Evolutionary conservation across 1,284 basidiomycete species (phyloP).

Genomic region (Inonotus obliquus): DNA sequence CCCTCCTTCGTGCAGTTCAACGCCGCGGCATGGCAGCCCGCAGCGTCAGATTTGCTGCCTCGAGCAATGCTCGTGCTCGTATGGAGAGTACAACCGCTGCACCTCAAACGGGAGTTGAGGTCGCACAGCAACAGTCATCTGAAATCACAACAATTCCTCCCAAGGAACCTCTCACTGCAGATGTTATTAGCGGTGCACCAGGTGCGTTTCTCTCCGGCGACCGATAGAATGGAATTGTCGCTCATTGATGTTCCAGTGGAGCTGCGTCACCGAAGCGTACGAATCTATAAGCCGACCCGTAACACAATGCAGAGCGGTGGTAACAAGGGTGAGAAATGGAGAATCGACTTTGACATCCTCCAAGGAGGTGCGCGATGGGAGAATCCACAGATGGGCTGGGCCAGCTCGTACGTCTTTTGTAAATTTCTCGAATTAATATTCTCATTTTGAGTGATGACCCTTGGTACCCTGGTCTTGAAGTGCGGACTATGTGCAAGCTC

Average conservation of each 20-base stretch:
- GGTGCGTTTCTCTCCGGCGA: slow-evolving; percentile 37
- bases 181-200: slow-evolving; percentile 76
- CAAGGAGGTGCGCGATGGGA: slow-evolving; percentile 92
- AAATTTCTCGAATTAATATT: background rate
- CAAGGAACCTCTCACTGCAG: slow-evolving; percentile 64
- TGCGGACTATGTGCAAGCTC: slow-evolving; percentile 97
- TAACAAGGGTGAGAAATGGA: slow-evolving; percentile 85
- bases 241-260: slow-evolving; percentile 47
- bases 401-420: slow-evolving; percentile 60
- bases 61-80: background rate
- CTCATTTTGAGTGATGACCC: background rate
- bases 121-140: slow-evolving; percentile 28
- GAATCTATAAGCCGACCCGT: slow-evolving; percentile 91
- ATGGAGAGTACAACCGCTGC: slow-evolving; percentile 6
- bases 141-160: slow-evolving; percentile 33
- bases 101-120: slow-evolving; percentile 8
- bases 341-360: slow-evolving; percentile 92
- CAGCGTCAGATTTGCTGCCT: background rate
- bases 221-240: background rate
- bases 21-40: background rate
- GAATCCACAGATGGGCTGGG: slow-evolving; percentile 99
- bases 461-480: slow-evolving; percentile 35
- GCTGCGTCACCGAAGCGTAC: slow-evolving; percentile 81
- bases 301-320: slow-evolving; percentile 95
- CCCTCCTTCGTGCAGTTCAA: slow-evolving; percentile 12